phyloP scores from a whole-genome alignment of 306 rosid genomes.

The Trifolium repens region DNA sequence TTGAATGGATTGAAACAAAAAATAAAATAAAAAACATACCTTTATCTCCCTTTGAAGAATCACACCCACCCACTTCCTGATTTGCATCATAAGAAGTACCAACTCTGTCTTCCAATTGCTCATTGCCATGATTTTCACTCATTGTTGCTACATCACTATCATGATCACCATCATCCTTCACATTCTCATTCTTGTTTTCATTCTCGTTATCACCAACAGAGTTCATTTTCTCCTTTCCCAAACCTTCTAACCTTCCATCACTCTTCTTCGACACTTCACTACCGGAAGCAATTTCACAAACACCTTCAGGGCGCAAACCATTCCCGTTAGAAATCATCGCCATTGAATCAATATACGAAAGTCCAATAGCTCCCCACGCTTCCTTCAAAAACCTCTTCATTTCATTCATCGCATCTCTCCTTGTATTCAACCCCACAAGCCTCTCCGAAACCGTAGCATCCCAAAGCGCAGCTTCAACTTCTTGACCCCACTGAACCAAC shows the following conservation, averaged over 20 bases:
- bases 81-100: constrained; percentile 23
- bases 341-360: constrained; percentile 52
- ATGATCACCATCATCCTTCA: not conserved
- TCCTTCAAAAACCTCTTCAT: constrained; percentile 56
- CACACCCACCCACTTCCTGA: constrained; percentile 37
- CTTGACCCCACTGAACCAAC: constrained; percentile 50
- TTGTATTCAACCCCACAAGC: constrained; percentile 52
- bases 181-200: not conserved
- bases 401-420: constrained; percentile 56
- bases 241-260: constrained; percentile 26
- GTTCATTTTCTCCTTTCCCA: not conserved
- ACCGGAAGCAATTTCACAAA: constrained; percentile 14
- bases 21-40: constrained; percentile 39
- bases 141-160: constrained; percentile 20
- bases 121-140: constrained; percentile 23
- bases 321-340: constrained; percentile 31
- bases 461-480: constrained; percentile 65
- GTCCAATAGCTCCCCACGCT: constrained; percentile 65
- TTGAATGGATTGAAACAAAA: not conserved
- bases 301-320: constrained; percentile 28
- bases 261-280: not conserved
- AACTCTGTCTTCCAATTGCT: constrained; percentile 36
- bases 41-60: constrained; percentile 33
- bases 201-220: constrained; percentile 8
- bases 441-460: constrained; percentile 52